Evolutionary conservation across 768 basidiomycete species (phyloP).

Genomic region (Hericium alpestre): DNA sequence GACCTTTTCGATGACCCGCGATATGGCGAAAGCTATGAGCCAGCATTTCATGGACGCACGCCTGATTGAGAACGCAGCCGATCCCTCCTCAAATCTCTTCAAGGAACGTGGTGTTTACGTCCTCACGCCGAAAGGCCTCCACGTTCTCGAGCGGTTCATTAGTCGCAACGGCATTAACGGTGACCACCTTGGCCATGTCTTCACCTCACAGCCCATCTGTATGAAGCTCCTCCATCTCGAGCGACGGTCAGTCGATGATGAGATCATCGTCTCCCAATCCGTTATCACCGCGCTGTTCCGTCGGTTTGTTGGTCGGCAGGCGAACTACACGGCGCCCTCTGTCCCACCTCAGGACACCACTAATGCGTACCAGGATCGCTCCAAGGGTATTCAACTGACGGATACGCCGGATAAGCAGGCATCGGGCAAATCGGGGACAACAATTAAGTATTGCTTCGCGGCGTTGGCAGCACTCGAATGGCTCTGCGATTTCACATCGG

Average conservation of each 20-base stretch:
- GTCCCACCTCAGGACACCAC: conserved; percentile 46
- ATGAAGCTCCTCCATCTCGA: conserved; percentile 97
- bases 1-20: conserved; percentile 98
- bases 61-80: conserved; percentile 92
- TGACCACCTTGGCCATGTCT: conserved; percentile 83
- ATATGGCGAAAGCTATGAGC: conserved; percentile 99
- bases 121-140: conserved; percentile 94
- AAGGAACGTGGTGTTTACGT: conserved; percentile 96
- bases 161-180: conserved; percentile 97
- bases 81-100: conserved; percentile 81
- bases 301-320: conserved; percentile 81
- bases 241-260: conserved; percentile 84
- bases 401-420: conserved; percentile 58
- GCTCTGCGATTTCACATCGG: conserved; percentile 95
- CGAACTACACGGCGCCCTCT: conserved; percentile 60
- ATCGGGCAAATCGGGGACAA: conserved; percentile 32
- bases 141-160: conserved; percentile 99
- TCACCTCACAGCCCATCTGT: conserved; percentile 87
- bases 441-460: conserved; percentile 68
- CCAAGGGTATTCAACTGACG: conserved; percentile 59
- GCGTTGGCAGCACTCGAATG: conserved; percentile 88
- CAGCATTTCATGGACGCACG: conserved; percentile 99
- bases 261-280: conserved; percentile 90
- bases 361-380: conserved; percentile 68
- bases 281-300: conserved; percentile 93